Base-by-base conservation (phyloP, 2,329 filamentous ascomycete species). In the Hymenoscyphus occultus region DNA sequence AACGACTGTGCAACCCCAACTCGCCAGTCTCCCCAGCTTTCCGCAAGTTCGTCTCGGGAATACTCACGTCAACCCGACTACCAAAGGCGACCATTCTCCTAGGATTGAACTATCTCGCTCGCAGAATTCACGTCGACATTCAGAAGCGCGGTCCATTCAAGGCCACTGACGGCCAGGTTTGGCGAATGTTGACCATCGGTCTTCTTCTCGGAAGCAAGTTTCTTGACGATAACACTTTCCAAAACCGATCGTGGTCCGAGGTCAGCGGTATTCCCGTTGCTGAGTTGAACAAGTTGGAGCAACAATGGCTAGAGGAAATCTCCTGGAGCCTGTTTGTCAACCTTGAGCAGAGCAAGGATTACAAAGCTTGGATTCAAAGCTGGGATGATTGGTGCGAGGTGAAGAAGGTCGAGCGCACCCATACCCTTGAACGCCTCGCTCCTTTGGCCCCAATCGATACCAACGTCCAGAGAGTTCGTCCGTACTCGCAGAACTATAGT, bases 221-320 rank as follows among this genome's bases (percentile, higher is more conserved):
- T 76, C 77, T 91, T 68, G 89, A 92, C 72, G 89, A 92, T 78
- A 91, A 91, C 76, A 91, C 89, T 40, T 91, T 91, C 80, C 89
- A 91, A 80, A 91, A 91, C 78, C 85, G 88, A 67, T 91, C 89
- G 2, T 91, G 89, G 89, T 86, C 89, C 10, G 89, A 92, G 74
- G 89, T 92, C 61, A 91, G 88, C 76, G 87, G 87, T 71, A 90
- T 92, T 71, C 80, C 85, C 57, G 88, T 91, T 54, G 75, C 80
- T 5, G 88, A 91, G 72, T 78, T 92, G 69, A 91, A 91, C 75
- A 79, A 79, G 61, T 80, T 90, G 75, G 89, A 92, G 76, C 80
- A 85, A 70, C 84, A 90, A 65, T 92, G 89, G 89, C 80, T 91
- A 56, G 80, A 83, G 39, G 84, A 84, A 22, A 89, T 91, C 71